Conservation (phyloP, 2,329 filamentous ascomycete genomes). For the Chaetomium olivaceum region DNA sequence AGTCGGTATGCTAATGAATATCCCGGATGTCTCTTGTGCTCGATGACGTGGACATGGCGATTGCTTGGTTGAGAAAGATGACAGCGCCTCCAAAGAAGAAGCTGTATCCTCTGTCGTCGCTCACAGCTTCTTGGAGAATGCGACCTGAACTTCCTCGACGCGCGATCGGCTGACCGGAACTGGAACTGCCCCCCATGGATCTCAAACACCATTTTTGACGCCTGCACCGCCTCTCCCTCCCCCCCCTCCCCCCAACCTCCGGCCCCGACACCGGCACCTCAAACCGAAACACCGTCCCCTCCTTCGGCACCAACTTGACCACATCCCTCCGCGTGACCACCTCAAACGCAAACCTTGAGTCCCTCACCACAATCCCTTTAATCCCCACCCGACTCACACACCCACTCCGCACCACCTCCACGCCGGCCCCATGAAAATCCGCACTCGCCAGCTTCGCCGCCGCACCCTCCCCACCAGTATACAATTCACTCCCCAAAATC, state of each 20-base stretch:
- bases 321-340: slow-evolving; percentile 71
- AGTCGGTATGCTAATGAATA: background rate
- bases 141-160: slow-evolving; percentile 87
- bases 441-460: slow-evolving; percentile 79
- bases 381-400: slow-evolving; percentile 82
- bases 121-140: slow-evolving; percentile 77
- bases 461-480: slow-evolving; percentile 56
- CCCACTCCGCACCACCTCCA: slow-evolving; percentile 79
- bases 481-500: slow-evolving; percentile 65
- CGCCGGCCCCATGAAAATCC: slow-evolving; percentile 83
- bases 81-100: background rate
- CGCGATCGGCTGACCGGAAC: slow-evolving; percentile 77
- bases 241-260: slow-evolving; percentile 27
- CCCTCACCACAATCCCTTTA: slow-evolving; percentile 82
- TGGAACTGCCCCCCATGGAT: slow-evolving; percentile 86
- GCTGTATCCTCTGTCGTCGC: background rate
- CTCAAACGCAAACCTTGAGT: slow-evolving; percentile 84
- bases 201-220: slow-evolving; percentile 67
- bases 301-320: slow-evolving; percentile 83
- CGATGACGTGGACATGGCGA: background rate
- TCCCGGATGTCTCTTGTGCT: background rate
- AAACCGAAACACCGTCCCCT: slow-evolving; percentile 82
- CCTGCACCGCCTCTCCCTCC: slow-evolving; percentile 31
- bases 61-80: background rate
- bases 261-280: slow-evolving; percentile 57